Percentiles rank a stretch among this genome's conserved stretches.
Conservation (phyloP, 305 asterid genomes). For the Petunia hybrid region DNA sequence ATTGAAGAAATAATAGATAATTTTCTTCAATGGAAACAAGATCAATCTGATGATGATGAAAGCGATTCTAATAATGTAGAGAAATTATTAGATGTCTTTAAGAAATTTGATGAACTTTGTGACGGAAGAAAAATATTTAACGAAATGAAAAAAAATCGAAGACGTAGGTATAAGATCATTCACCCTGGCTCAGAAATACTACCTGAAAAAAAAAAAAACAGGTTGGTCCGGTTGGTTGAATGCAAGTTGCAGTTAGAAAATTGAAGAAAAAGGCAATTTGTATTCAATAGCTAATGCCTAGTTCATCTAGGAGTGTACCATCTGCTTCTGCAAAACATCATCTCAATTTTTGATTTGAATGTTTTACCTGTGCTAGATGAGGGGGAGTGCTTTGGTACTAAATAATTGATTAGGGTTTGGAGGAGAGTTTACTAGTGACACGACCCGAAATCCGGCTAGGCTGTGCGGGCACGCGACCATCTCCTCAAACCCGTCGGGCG, state of each 20-base stretch:
- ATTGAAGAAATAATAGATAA: background rate
- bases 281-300: too few species aligned
- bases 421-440: too few species aligned
- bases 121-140: background rate
- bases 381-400: background rate
- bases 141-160: background rate
- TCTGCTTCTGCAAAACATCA: too few species aligned
- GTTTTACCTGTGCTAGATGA: background rate
- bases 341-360: background rate
- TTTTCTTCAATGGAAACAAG: background rate
- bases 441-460: too few species aligned
- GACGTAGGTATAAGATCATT: background rate
- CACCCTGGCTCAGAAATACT: background rate
- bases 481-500: too few species aligned
- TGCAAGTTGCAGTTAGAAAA: background rate
- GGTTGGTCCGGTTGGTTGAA: background rate
- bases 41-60: background rate
- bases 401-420: too few species aligned
- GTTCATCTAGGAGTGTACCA: too few species aligned
- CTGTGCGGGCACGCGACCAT: too few species aligned
- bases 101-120: background rate
- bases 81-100: background rate
- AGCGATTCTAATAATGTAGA: background rate
- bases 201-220: background rate
- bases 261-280: background rate